These are phyloP conservation scores for Priceomyces fermenticarens DNA, from an alignment of 805 yeast species.

Conservation along the genomic window DNA sequence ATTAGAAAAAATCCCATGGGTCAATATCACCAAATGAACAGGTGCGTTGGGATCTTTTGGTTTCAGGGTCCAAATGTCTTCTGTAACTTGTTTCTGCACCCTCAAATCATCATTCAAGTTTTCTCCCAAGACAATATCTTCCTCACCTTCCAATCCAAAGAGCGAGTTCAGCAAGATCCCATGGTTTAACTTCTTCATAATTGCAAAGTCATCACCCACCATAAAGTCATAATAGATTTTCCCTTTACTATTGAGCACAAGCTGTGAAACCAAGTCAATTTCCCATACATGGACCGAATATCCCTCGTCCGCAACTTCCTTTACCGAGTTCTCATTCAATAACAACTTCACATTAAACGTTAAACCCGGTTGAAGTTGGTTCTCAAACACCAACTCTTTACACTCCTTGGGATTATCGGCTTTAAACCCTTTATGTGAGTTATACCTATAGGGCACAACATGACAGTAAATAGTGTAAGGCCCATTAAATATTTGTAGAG, in stretches of 20 bases:
- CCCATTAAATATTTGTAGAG: conserved; percentile 40
- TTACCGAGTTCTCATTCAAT: conserved; percentile 44
- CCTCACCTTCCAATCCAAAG: not conserved
- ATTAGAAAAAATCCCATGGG: conserved; percentile 44
- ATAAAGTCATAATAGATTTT: conserved; percentile 31
- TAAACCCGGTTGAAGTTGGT: conserved; percentile 65
- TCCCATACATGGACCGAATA: conserved; percentile 29
- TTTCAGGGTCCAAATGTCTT: conserved; percentile 32
- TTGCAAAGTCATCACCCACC: conserved; percentile 33
- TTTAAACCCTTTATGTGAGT: conserved; percentile 19
- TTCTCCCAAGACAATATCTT: not conserved
- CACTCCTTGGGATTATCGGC: conserved; percentile 19
- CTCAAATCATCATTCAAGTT: conserved; percentile 20
- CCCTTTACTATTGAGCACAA: conserved; percentile 32
- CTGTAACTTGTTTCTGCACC: conserved; percentile 23
- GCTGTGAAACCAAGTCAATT: conserved; percentile 40
- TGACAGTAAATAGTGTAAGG: conserved; percentile 45
- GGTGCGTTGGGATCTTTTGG: conserved; percentile 26
- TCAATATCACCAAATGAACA: conserved; percentile 38
- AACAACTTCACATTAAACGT: conserved; percentile 55
- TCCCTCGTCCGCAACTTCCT: conserved; percentile 10
- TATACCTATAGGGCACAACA: conserved; percentile 36
- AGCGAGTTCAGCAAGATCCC: conserved; percentile 13
- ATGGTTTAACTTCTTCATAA: conserved; percentile 31
- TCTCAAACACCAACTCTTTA: conserved; percentile 33